Percentiles rank a stretch among this genome's conserved stretches.
Conservation (phyloP, 179 eudicot species). For the Silene coronaria region DNA sequence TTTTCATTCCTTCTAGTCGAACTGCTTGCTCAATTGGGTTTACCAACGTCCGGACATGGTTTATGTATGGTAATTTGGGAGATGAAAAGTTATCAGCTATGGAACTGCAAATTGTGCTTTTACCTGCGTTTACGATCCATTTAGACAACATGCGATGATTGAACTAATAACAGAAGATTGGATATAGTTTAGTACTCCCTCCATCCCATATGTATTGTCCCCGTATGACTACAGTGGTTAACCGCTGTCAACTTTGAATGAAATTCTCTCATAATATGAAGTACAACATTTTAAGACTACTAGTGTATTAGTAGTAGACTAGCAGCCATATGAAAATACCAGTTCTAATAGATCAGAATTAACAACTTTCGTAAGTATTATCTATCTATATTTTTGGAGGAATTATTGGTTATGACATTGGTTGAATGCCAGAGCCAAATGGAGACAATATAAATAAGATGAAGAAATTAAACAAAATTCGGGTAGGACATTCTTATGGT, state of each 20-base stretch:
- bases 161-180: background rate
- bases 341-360: background rate
- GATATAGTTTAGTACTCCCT: too few species aligned
- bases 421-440: background rate
- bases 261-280: too few species aligned
- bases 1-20: constrained; percentile 55
- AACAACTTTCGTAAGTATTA: too few species aligned
- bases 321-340: background rate
- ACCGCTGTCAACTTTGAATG: too few species aligned
- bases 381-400: background rate
- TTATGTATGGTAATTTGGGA: constrained; percentile 58
- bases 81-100: constrained; percentile 57
- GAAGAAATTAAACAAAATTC: too few species aligned
- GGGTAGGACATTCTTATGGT: too few species aligned
- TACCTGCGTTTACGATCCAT: constrained; percentile 48
- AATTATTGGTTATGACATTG: too few species aligned
- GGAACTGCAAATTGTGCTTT: constrained; percentile 67
- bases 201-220: too few species aligned
- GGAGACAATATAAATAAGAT: background rate
- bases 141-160: background rate
- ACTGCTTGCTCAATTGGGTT: constrained; percentile 89
- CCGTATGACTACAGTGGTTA: too few species aligned
- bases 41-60: constrained; percentile 65
- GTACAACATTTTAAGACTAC: too few species aligned
- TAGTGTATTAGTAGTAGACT: too few species aligned